Evolutionary conservation across 441 rosid genomes (phyloP), one percentile per base, ranked within the genome.

Genomic region (Corymbia citriodora): DNA sequence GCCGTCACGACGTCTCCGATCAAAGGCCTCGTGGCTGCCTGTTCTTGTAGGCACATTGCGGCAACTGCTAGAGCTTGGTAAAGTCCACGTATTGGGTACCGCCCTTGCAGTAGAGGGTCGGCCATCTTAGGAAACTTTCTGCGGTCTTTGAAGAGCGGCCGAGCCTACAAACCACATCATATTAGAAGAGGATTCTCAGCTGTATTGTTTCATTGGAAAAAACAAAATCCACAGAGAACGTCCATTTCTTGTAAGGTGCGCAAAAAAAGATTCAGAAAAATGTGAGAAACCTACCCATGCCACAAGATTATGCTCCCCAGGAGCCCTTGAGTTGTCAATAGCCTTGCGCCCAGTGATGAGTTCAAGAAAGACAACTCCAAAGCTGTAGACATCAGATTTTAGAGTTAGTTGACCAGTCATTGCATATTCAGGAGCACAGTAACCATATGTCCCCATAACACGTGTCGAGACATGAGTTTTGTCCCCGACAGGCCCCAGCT

Each of bases 1-100:
- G 99, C 99, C 17, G 99, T 98, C 91, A 98, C 99, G 59, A 98
- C 99, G 59, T 98, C 99, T 0, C 99, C 99, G 4, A 98, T 97
- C 68, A 98, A 92, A 27, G 99, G 99, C 93, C 99, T 96, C 25
- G 99, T 97, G 50, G 98, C 98, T 55, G 99, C 99, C 92, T 98
- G 99, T 90, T 98, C 99, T 91, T 98, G 99, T 90, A 98, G 94
- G 92, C 99, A 98, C 99, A 98, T 97, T 63, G 99, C 99, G 87
- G 99, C 98, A 59, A 98, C 99, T 19, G 99, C 99, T 88, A 98
- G 98, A 65, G 99, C 99, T 95, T 98, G 99, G 93, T 98, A 98
- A 25, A 98, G 92, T 81, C 99, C 99, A 92, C 99, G 95, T 95
- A 97, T 96, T 36, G 99, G 99, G 91, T 98, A 98, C 79, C 92